Evolutionary conservation across 192 early-diverging fungal species (phyloP).

Genomic region (Paraglomus occultum): DNA sequence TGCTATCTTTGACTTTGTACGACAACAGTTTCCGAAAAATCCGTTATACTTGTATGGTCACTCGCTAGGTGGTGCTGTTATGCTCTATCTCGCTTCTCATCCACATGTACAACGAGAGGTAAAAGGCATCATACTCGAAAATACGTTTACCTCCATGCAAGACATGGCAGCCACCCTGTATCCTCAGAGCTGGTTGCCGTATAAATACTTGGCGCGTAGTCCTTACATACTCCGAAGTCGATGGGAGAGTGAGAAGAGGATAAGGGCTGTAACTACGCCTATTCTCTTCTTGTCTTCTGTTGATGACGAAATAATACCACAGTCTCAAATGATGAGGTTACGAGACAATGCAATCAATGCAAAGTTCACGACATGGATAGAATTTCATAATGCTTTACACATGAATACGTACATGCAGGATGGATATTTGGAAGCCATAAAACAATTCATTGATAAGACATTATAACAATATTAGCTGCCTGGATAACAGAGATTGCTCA

Average conservation of each 20-base stretch:
- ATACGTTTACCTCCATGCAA: slow-evolving; percentile 39
- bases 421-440: slow-evolving; percentile 17
- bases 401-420: slow-evolving; percentile 31
- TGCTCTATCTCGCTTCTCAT: slow-evolving; percentile 32
- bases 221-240: slow-evolving; percentile 35
- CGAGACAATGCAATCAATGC: slow-evolving; percentile 11
- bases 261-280: slow-evolving; percentile 28
- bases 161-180: slow-evolving; percentile 42
- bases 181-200: slow-evolving; percentile 36
- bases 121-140: slow-evolving; percentile 42
- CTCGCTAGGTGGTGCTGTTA: slow-evolving; percentile 41
- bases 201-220: slow-evolving; percentile 34
- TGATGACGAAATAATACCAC: slow-evolving; percentile 44
- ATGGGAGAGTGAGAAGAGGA: slow-evolving; percentile 33
- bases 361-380: slow-evolving; percentile 19
- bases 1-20: slow-evolving; percentile 30
- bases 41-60: slow-evolving; percentile 42
- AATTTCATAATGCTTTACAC: slow-evolving; percentile 35
- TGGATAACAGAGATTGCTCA: no score
- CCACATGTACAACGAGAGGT: slow-evolving; percentile 17
- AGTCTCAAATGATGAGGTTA: slow-evolving; percentile 37
- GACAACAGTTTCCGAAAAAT: slow-evolving; percentile 6
- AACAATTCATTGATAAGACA: slow-evolving; percentile 25
- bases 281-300: slow-evolving; percentile 39
- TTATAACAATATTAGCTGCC: neutral